Evolutionary conservation across 805 yeast species (phyloP), one percentile per base, ranked within the genome.

Genomic region (Monosporozyma yasuniensis): DNA sequence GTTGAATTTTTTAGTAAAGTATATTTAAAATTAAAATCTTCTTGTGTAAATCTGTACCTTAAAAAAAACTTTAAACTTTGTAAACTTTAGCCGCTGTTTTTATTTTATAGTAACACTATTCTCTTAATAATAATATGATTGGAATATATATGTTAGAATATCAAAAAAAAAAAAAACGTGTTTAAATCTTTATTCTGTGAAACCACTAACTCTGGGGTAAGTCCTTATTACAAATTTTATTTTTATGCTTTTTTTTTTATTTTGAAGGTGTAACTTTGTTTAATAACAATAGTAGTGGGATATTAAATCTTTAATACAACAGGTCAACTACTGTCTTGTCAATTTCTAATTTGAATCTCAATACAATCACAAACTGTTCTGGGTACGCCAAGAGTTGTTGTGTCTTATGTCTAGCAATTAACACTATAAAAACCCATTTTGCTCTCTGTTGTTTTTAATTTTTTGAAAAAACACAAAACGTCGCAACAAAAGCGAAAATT

Each of bases 401-500:
- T 28, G 32, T 28, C 32, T 28, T 28, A 28, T 28, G 9, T 25
- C 12, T 28, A 28, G 14, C 12, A 32, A 32, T 14, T 32, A 32
- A 32, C 35, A 12, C 35, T 32, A 32, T 32, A 12, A 32, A 32
- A 32, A 32, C 14, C n/a, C 35, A 32, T 32, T 32, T 32, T 39
- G 25, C n/a, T 19, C 4, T 37, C 21, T 39, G 12, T 22, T 18
- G 27, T 21, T 39, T 19, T 39, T 10, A 21, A 21, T 21, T 12
- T 21, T 21, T 12, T 9, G 11, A 39, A 39, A 39, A 39, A 39
- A 18, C 16, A 37, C 11, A 8, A 18, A 18, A 18, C 42, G 27
- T 39, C 42, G 23, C 27, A 39, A 39, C 42, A 39, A 39, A 39
- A 21, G 27, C 42, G 42, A 39, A 39, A 39, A 35, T 35, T 39